Base-by-base conservation (phyloP, 352 stramenopile genomes). In the Phytophthora vignae region DNA sequence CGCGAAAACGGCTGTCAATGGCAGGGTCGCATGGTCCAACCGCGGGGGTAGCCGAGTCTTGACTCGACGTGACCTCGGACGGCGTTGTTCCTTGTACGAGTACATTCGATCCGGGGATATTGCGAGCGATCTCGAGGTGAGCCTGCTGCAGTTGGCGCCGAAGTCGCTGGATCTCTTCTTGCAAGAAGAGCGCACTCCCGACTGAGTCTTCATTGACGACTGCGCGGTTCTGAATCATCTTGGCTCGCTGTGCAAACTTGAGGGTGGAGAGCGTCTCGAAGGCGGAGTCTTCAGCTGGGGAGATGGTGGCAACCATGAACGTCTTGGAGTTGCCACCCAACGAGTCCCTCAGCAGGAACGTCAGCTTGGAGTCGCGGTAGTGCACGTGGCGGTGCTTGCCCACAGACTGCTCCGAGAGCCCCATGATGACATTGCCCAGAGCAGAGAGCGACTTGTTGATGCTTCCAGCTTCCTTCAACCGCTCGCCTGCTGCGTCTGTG, bases 391-490 rank as follows among this genome's bases (percentile, higher is more conserved):
- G 87, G 36, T 91, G 88, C 49, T 96, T 96, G 4, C 88, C 87
- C 9, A 87, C 83, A 0, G 87, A 91, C 63, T 93, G 85, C 60
- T 96, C 85, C 5, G 89, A 89, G n/a, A 96, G 76, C 1, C 88
- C 89, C 83, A 93, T 88, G 64, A 99, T 99, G 9, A 99, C 97
- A 71, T 98, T 98, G 6, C 96, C 98, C 10, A 99, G 80, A 12
- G 96, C 97, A 9, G 98, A 96, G 15, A 99, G 87, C 78, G 91
- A 98, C 69, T 98, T 95, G 79, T 99, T 99, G 75, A 99, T 99
- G 64, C 96, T 98, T 4, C 91, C 93, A 25, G 96, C 96, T 70
- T 99, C 98, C 80, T 99, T 99, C 64, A 98, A 80, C 38, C 96
- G 91, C 48, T 98, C 93, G 11, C 97, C 98, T 12, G 88, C 97